A percentile compares a stretch with the other conserved stretches of the same genome.
These are phyloP conservation scores for Fusarium bulbicola DNA, from an alignment of 2,329 filamentous ascomycete species.

Conservation along the genomic window DNA sequence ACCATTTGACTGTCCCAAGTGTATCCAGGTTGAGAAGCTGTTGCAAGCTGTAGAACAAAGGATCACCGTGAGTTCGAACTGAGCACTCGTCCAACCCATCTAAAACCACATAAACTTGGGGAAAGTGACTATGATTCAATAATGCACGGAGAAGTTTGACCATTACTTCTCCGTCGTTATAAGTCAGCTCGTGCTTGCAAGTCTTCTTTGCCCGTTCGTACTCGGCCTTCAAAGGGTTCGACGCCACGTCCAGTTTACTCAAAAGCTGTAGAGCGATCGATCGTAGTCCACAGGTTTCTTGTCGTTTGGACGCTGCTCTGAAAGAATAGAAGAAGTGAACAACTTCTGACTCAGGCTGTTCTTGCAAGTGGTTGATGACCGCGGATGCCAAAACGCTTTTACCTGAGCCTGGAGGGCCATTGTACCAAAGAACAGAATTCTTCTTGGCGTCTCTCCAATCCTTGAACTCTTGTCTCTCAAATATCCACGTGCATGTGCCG, in stretches of 20 bases:
- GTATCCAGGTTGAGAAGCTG: neutral
- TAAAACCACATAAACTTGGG: neutral
- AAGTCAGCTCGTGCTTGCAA: no score
- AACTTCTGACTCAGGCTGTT: neutral
- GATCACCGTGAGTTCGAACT: neutral
- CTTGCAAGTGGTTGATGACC: neutral
- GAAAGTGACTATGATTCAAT: neutral
- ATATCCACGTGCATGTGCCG: neutral
- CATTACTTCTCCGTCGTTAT: neutral
- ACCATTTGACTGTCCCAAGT: neutral
- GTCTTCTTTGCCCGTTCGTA: neutral
- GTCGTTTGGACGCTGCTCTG: fast-evolving
- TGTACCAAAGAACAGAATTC: neutral
- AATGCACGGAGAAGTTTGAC: neutral
- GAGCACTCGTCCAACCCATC: neutral
- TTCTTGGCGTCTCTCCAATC: neutral
- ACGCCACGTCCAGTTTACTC: neutral
- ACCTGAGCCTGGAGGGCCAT: neutral
- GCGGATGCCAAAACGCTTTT: neutral
- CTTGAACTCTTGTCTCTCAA: neutral
- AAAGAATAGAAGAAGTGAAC: neutral
- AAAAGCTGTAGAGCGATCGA: neutral
- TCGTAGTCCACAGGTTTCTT: neutral
- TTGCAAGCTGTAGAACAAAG: neutral
- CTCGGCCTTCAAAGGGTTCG: neutral